Evolutionary conservation across 768 basidiomycete species (phyloP).

Genomic region (Omphalotus guepiniiformis): DNA sequence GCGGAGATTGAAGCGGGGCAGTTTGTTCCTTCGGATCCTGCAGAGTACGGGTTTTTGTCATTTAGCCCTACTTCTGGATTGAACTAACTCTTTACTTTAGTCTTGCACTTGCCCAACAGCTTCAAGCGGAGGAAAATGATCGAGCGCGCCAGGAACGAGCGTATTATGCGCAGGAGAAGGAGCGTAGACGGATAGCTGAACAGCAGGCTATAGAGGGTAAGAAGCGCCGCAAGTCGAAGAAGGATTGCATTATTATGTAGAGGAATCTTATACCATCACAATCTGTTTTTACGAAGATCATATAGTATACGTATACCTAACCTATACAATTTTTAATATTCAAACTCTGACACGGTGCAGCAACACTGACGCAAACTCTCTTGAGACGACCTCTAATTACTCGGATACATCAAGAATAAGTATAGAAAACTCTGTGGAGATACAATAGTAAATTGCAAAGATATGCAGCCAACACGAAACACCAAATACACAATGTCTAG

Average conservation of each 20-base stretch:
- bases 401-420: too few relatives aligned
- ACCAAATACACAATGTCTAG: too few relatives aligned
- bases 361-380: too few relatives aligned
- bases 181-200: slow-evolving; percentile 20
- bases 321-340: too few relatives aligned
- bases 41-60: slow-evolving; percentile 47
- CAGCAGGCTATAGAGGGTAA: slow-evolving; percentile 23
- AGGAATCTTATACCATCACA: too few relatives aligned
- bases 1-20: slow-evolving; percentile 41
- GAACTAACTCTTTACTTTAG: slow-evolving; percentile 28
- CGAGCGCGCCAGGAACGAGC: slow-evolving; percentile 37
- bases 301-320: too few relatives aligned
- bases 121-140: slow-evolving; percentile 80
- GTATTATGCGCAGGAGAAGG: slow-evolving; percentile 24
- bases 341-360: too few relatives aligned
- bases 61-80: not conserved
- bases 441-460: too few relatives aligned
- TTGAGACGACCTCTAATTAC: too few relatives aligned
- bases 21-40: slow-evolving; percentile 38
- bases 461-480: too few relatives aligned
- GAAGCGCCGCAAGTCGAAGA: slow-evolving; percentile 29
- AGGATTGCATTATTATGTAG: slow-evolving; percentile 61
- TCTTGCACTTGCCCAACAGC: slow-evolving; percentile 62
- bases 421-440: too few relatives aligned
- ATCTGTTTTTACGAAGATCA: too few relatives aligned